Evolutionary conservation across 2,329 filamentous ascomycete species (phyloP), one percentile per base, ranked within the genome.

Genomic region (Knoxdaviesia capensis): DNA sequence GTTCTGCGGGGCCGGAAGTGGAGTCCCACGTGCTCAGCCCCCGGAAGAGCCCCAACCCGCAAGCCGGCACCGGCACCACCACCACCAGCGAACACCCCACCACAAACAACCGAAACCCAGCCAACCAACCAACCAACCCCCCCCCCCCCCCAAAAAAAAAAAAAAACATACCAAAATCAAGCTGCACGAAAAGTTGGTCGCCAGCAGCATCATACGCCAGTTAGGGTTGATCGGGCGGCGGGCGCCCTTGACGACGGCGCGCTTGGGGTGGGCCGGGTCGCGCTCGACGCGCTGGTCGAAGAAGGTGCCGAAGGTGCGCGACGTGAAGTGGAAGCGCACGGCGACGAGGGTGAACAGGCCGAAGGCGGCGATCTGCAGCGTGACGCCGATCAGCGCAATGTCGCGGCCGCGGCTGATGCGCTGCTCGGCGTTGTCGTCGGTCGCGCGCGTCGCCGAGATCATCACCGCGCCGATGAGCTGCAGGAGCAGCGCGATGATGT

Each of bases 321-420:
- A 63, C 5, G 58, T 61, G 42, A 65, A 64, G 46, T 66, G 61
- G 48, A 68, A 68, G 6, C 64, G 59, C 3, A 58, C 52, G 1
- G 64, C 63, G 5, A 65, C 52, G 30, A 68, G 43, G 5, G 55
- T 57, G 43, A 68, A 68, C 3, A 68, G 51, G 1, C 64, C 63
- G 44, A 68, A 68, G 1, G 60, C 64, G 1, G 48, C 49, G 8
- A 69, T 53, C 44, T 68, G 64, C 1, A 63, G 30, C 31, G 40
- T 43, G 28, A 43, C 42, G n/a, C 61, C 61, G 4, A 51, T 49
- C 11, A 61, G 49, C 2, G 61, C 61, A 33, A 64, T 54, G 6
- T 52, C 44, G 44, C 59, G 61, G 8, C 60, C 62, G 10, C 46
- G 8, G 7, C 33, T 20, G 28, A 32, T 36, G 11, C 61, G 43